These are phyloP conservation scores for Sindora glabra DNA, from an alignment of 306 rosid genomes.

Conservation along the genomic window DNA sequence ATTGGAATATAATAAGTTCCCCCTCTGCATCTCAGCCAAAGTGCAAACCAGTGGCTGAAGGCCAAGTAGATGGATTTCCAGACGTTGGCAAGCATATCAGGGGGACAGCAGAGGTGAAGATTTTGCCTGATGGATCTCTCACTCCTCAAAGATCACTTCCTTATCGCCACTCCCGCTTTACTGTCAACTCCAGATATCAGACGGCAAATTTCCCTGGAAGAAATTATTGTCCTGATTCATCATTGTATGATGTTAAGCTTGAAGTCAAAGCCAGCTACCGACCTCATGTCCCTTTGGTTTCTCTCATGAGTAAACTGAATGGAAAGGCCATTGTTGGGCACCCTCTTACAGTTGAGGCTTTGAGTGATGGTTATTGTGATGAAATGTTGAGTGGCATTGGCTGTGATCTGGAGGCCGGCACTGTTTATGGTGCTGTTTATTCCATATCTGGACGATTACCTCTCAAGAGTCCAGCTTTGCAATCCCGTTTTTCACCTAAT, in stretches of 20 bases:
- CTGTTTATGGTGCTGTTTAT: conserved; percentile 4
- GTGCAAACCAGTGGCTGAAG: conserved; percentile 45
- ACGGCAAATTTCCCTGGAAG: conserved; percentile 43
- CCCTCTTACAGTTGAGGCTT: conserved; percentile 66
- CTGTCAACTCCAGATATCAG: conserved; percentile 64
- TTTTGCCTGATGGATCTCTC: conserved; percentile 44
- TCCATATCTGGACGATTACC: conserved; percentile 23
- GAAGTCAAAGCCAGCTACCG: conserved; percentile 69
- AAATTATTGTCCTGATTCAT: conserved; percentile 32
- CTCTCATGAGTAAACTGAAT: conserved; percentile 78
- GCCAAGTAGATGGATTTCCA: conserved; percentile 30
- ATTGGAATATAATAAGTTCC: conserved; percentile 37
- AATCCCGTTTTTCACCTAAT: conserved; percentile 7
- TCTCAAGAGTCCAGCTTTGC: conserved; percentile 29
- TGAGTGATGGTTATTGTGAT: conserved; percentile 56
- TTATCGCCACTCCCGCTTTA: conserved; percentile 73
- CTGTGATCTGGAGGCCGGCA: conserved; percentile 25
- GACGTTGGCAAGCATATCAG: conserved; percentile 32
- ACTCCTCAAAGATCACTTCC: conserved; percentile 66
- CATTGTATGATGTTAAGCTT: conserved; percentile 60
- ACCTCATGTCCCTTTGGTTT: conserved; percentile 88
- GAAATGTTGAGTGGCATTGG: conserved; percentile 24
- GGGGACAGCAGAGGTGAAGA: conserved; percentile 34
- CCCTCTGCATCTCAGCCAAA: no score
- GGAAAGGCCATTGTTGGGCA: conserved; percentile 91